Evolutionary conservation across 2,329 filamentous ascomycete genomes (phyloP), one percentile per base, ranked within the genome.

Genomic region (Ambrosiella xylebori): DNA sequence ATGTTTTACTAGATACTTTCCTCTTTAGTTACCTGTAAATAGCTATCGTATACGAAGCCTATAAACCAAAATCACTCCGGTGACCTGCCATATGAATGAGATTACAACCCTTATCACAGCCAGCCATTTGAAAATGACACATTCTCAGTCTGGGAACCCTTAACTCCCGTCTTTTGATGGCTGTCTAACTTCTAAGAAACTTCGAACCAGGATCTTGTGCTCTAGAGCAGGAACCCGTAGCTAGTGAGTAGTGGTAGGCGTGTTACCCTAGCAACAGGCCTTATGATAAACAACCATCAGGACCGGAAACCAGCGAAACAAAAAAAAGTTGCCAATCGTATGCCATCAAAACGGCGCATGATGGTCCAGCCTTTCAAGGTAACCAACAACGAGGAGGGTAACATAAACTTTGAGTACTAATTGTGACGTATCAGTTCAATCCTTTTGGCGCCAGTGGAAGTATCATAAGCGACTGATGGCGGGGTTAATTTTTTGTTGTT

Each of bases 1-100:
- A 15, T 44, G 52, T 54, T 54, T 54, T 54, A 54, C 15, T 54
- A 54, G 37, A 54, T 54, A 54, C 35, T 51, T 27, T 51, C 47
- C 8, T n/a, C 15, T 51, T 51, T 51, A 7, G 13, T 36, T 27
- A 19, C 35, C 35, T 49, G 11, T 19, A 9, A n/a, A 11, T 51
- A 27, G 19, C 35, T 27, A 12, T 6, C 35, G 11, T 51, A 17
- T 47, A 13, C 19, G n/a, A 47, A 15, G 11, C 19, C 5, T 47
- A 17, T 47, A 8, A 15, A 19, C n/a, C 4, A 17, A 41, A 12
- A 41, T 41, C 6, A 41, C n/a, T 3, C 27, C 27, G 4, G 27
- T 4, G 27, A 27, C 27, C 27, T 27, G 27, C 27, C 27, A 27
- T 27, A 27, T 27, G 27, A 5, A 4, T 27, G 27, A 5, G 27